phyloP scores from a whole-genome alignment of 176 grass and related monocot genomes.

The Triticum aestivum region DNA sequence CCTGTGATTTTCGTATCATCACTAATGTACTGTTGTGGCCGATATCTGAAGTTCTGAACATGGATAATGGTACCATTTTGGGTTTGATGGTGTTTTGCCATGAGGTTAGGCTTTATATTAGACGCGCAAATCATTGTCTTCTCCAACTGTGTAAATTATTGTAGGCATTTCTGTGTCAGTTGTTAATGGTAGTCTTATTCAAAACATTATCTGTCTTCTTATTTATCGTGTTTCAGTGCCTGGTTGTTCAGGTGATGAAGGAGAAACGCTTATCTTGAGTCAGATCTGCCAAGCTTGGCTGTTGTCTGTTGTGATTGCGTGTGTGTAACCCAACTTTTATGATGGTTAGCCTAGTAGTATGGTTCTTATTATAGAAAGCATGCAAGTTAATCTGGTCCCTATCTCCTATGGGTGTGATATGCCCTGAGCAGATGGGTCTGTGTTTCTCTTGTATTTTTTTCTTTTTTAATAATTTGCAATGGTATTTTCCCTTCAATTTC shows the following conservation, averaged over 20 bases:
- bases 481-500: neutral
- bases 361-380: neutral
- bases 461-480: neutral
- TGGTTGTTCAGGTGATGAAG: constrained; percentile 24
- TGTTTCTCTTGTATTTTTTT: neutral
- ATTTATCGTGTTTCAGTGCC: neutral
- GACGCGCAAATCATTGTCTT: constrained; percentile 19
- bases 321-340: neutral
- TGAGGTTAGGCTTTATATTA: constrained; percentile 23
- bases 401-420: neutral
- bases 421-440: neutral
- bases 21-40: neutral
- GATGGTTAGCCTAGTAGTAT: neutral
- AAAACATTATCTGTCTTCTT: neutral
- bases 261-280: neutral
- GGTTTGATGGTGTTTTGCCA: constrained; percentile 18
- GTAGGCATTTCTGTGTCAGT: constrained; percentile 36
- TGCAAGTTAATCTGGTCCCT: neutral
- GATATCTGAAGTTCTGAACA: constrained; percentile 26
- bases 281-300: neutral
- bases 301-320: neutral
- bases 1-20: constrained; percentile 17
- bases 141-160: constrained; percentile 32
- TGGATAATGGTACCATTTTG: constrained; percentile 20
- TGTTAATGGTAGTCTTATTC: constrained; percentile 24